Base-by-base conservation (phyloP, 108 stramenopile genomes). In the Cyclostephanos tholiformis region DNA sequence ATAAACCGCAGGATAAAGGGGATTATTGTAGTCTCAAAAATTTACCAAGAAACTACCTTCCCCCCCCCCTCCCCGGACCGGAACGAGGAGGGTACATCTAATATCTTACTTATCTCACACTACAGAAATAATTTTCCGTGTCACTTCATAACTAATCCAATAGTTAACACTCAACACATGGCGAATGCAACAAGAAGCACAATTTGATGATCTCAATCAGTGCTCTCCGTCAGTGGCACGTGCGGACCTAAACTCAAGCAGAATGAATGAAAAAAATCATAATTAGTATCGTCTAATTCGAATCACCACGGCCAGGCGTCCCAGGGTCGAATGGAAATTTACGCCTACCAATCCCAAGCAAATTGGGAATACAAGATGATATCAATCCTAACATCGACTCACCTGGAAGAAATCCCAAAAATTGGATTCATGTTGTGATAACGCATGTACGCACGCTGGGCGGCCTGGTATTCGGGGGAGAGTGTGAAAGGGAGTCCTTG, bases 381-480 rank as follows among this genome's bases (percentile, higher is more conserved):
- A 41, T 2, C 30, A 44, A 6, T 16, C 16, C 20, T 22, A 7
- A 58, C 9, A 14, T 50, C 2, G 0, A 72, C 75, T 76, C 14
- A 76, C 87, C 89, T 88, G 78, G 87, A 88, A 70, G 87, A 88
- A 70, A 89, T 86, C 64, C 93, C 93, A 67, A 71, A 91, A 76
- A 94, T 94, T 16, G 93, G 93, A 74, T 94, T 94, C 91, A 94
- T 94, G 75, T 94, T 94, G 89, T 94, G 93, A 79, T 94, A 94
- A 76, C 93, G 91, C 93, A 94, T 94, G 87, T 94, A 94, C 3
- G 93, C 93, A 65, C 93, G 86, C 61, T 90, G 89, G 26, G 91
- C 91, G 14, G 91, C 91, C 53, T 70, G 76, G 83, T 94, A 90
- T 77, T 94, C 91, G 27, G 93, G 91, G 57, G 84, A 86, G 79